These are phyloP conservation scores for Ogataea populi-albae DNA, from an alignment of 805 yeast species.

Conservation along the genomic window DNA sequence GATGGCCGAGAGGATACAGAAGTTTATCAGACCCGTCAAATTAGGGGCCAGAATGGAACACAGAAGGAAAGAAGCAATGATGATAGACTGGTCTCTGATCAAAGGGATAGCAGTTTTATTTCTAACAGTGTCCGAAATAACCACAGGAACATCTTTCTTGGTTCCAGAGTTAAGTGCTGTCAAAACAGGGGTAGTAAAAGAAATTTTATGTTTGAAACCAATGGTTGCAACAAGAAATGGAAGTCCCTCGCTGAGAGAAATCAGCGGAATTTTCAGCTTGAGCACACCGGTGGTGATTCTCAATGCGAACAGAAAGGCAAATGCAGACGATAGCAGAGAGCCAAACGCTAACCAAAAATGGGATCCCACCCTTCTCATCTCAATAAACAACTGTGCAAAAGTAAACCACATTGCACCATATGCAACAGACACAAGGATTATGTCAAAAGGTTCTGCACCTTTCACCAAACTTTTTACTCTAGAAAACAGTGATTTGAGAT, in stretches of 20 bases:
- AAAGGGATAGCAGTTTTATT: conserved; percentile 46
- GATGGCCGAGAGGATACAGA: conserved; percentile 70
- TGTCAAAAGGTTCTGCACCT: conserved; percentile 84
- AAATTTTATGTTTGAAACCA: conserved; percentile 85
- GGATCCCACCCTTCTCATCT: conserved; percentile 77
- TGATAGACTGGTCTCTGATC: conserved; percentile 73
- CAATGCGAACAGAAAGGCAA: conserved; percentile 80
- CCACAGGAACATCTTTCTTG: conserved; percentile 30
- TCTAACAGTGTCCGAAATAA: conserved; percentile 30
- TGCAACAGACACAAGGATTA: conserved; percentile 73
- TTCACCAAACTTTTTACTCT: conserved; percentile 46
- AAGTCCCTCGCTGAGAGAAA: conserved; percentile 81
- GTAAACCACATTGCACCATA: conserved; percentile 88
- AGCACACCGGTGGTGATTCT: conserved; percentile 56
- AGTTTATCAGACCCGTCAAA: conserved; percentile 72
- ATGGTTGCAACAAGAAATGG: conserved; percentile 91
- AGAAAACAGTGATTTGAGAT: conserved; percentile 38
- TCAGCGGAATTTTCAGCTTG: conserved; percentile 61
- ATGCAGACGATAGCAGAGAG: conserved; percentile 71
- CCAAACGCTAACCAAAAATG: conserved; percentile 84
- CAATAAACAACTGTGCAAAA: conserved; percentile 66
- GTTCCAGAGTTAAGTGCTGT: conserved; percentile 34
- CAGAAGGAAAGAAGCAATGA: conserved; percentile 66
- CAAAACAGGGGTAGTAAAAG: conserved; percentile 61
- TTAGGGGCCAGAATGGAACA: conserved; percentile 63